Evolutionary conservation across 148 eudicot species (phyloP).

Genomic region (Rhododendron vialii): DNA sequence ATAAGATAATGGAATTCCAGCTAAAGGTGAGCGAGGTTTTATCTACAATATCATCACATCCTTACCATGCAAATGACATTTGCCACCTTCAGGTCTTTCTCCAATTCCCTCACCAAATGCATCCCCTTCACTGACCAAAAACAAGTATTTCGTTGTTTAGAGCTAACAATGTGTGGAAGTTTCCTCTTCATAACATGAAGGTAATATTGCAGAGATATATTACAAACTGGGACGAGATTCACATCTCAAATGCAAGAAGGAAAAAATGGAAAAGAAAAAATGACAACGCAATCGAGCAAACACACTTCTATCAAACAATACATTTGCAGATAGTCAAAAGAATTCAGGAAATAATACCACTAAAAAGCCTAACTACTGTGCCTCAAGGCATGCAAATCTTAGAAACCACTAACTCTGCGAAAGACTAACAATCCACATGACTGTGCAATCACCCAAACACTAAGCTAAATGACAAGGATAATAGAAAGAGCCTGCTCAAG

Average conservation of each 20-base stretch:
- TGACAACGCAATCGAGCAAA: background rate
- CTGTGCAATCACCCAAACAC: background rate
- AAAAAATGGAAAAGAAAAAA: background rate
- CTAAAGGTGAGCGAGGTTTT: background rate
- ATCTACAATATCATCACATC: constrained; percentile 19
- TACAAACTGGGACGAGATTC: background rate
- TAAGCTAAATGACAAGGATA: background rate
- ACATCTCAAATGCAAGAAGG: background rate
- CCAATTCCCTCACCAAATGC: constrained; percentile 90
- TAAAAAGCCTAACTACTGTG: background rate
- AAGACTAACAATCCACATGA: background rate
- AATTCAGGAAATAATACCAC: background rate
- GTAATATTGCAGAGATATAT: background rate
- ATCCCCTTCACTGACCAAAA: constrained; percentile 80
- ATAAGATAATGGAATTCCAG: background rate
- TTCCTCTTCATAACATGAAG: background rate
- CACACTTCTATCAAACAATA: background rate
- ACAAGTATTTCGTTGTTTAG: constrained; percentile 11
- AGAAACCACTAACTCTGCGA: background rate
- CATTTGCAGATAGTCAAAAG: background rate
- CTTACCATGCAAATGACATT: constrained; percentile 95
- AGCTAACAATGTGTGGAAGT: background rate
- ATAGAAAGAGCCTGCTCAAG: background rate
- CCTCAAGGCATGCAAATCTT: background rate
- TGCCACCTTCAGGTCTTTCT: constrained; percentile 93